Conservation (phyloP, 257 asterid genomes). For the Solanum infundibuliforme region DNA sequence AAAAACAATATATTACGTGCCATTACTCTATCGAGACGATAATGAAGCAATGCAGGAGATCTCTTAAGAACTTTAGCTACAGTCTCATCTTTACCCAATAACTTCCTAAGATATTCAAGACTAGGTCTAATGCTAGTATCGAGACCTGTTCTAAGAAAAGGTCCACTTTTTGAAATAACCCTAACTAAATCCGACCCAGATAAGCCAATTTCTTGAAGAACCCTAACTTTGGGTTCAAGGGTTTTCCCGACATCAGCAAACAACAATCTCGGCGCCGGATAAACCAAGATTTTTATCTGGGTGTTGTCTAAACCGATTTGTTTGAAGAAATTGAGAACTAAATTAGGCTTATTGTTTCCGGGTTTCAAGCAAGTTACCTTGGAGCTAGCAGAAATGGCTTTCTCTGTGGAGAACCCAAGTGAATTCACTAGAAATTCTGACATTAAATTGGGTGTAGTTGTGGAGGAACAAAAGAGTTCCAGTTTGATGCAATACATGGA, state of each 20-base stretch:
- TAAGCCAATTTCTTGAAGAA: slow-evolving; percentile 9
- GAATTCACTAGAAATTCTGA: slow-evolving; percentile 2
- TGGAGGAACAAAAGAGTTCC: neutral
- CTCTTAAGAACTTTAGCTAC: slow-evolving; percentile 1
- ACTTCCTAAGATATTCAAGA: slow-evolving; percentile 2
- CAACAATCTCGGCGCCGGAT: neutral
- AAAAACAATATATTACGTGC: neutral
- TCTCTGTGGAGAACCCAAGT: slow-evolving; percentile 11
- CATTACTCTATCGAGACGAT: neutral
- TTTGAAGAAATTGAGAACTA: slow-evolving; percentile 10
- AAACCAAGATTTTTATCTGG: slow-evolving; percentile 10
- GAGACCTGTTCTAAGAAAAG: neutral
- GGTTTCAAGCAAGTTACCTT: neutral
- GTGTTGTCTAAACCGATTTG: slow-evolving; percentile 9
- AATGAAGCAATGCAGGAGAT: neutral
- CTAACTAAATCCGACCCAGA: slow-evolving; percentile 3
- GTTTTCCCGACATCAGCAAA: slow-evolving; percentile 5
- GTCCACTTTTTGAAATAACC: neutral
- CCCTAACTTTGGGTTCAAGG: slow-evolving; percentile 10
- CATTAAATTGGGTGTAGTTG: slow-evolving; percentile 1
- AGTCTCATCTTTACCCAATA: slow-evolving; percentile 6
- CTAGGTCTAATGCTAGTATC: neutral
- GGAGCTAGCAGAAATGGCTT: slow-evolving; percentile 1
- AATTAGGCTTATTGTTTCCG: neutral
- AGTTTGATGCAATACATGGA: neutral